Evolutionary conservation across 805 yeast species (phyloP).

Genomic region (Saturnispora zaruensis): DNA sequence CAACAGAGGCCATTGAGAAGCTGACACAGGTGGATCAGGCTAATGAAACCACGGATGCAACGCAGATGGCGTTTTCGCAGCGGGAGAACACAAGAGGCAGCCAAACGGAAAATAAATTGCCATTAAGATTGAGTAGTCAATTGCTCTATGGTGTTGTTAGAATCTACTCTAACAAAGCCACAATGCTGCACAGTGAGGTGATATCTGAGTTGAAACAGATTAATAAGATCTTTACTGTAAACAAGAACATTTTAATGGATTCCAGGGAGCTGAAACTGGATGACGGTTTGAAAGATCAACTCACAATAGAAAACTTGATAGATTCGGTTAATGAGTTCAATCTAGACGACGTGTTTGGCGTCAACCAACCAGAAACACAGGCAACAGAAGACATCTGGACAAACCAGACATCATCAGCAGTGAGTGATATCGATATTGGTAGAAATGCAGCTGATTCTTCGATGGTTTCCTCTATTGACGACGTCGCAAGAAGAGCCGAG

Average conservation of each 20-base stretch:
- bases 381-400: conserved; percentile 9
- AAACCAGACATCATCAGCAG: background rate
- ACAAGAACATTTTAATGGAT: conserved; percentile 46
- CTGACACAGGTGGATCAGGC: conserved; percentile 15
- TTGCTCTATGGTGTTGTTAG: conserved; percentile 78
- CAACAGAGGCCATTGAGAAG: conserved; percentile 54
- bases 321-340: conserved; percentile 49
- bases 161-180: conserved; percentile 79
- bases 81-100: background rate
- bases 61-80: conserved; percentile 9
- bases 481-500: conserved; percentile 20
- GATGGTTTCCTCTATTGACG: conserved; percentile 17
- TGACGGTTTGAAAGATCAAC: conserved; percentile 62
- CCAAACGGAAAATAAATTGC: conserved; percentile 45
- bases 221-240: conserved; percentile 53
- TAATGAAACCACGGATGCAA: background rate
- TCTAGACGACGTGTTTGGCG: conserved; percentile 28
- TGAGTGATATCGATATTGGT: conserved; percentile 18
- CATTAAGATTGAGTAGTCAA: conserved; percentile 79
- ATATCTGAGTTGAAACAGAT: conserved; percentile 64
- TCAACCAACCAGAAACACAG: conserved; percentile 11
- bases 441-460: conserved; percentile 4
- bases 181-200: conserved; percentile 75
- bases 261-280: conserved; percentile 50
- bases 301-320: conserved; percentile 67